These are phyloP conservation scores for Gossypium davidsonii DNA, from an alignment of 441 rosid species.

Conservation along the genomic window DNA sequence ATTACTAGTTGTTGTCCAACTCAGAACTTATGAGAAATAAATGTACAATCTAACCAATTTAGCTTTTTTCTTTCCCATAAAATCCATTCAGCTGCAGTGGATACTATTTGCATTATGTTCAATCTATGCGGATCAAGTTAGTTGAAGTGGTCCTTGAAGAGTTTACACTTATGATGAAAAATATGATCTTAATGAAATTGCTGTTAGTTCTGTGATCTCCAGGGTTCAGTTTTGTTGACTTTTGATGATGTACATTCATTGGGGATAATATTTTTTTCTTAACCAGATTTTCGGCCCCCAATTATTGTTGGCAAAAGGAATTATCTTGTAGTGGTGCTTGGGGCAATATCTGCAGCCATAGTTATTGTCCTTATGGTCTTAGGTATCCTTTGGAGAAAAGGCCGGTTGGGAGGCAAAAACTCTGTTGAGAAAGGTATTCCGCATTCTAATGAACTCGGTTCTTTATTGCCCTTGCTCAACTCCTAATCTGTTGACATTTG, in stretches of 20 bases:
- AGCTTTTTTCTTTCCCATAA: background rate
- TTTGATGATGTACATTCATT: background rate
- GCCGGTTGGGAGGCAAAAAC: slow-evolving; percentile 46
- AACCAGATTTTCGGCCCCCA: slow-evolving; percentile 69
- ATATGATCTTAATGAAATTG: background rate
- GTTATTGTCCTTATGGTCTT: slow-evolving; percentile 37
- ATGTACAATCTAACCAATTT: background rate
- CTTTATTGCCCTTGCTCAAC: background rate
- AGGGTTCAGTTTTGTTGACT: background rate
- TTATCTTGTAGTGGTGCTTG: slow-evolving; percentile 24
- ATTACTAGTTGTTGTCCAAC: background rate
- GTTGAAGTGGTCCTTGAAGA: background rate
- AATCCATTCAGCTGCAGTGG: background rate
- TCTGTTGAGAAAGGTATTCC: slow-evolving; percentile 57
- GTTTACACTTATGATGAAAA: background rate
- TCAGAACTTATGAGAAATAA: background rate
- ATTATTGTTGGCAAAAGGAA: slow-evolving; percentile 25
- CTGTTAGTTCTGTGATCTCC: background rate
- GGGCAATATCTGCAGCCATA: slow-evolving; percentile 30
- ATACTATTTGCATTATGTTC: background rate
- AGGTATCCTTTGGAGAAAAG: slow-evolving; percentile 45
- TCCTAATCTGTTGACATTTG: background rate
- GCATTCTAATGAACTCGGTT: background rate
- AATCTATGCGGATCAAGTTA: background rate
- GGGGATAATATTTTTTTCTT: slow-evolving; percentile 15